Conservation (phyloP, 2,329 filamentous ascomycete species). For the Didymella pomorum region DNA sequence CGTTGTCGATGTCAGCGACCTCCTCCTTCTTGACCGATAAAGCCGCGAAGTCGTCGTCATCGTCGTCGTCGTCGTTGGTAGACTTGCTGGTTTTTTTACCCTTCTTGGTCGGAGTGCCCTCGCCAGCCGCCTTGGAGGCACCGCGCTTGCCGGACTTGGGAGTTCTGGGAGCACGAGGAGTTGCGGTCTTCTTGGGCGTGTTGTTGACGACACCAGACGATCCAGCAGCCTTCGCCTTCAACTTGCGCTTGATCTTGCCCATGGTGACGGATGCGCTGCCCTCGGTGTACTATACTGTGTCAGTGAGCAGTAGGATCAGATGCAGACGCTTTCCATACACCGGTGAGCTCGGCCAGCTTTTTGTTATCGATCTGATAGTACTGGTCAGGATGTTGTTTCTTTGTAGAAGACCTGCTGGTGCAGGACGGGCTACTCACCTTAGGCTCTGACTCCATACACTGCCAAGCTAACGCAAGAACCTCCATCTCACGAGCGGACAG, state of each 20-base stretch:
- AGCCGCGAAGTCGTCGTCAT: slow-evolving; percentile 26
- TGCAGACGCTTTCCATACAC: not conserved
- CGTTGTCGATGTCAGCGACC: not conserved
- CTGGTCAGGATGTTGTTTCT: not conserved
- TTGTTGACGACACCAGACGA: not conserved
- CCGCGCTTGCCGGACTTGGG: slow-evolving; percentile 29
- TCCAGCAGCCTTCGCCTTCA: slow-evolving; percentile 29
- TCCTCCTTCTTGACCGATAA: slow-evolving; percentile 34
- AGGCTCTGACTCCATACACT: slow-evolving; percentile 45
- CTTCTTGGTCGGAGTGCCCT: slow-evolving; percentile 28
- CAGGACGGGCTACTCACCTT: slow-evolving; percentile 32
- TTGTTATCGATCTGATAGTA: slow-evolving; percentile 21
- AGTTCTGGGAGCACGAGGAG: not conserved
- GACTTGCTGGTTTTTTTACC: slow-evolving; percentile 7
- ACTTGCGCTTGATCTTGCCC: slow-evolving; percentile 45
- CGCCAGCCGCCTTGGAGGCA: slow-evolving; percentile 10
- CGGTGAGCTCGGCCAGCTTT: slow-evolving; percentile 28
- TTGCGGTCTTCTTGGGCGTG: slow-evolving; percentile 34
- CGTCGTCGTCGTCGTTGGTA: slow-evolving; percentile 15
- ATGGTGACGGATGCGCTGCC: slow-evolving; percentile 40
- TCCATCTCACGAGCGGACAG: slow-evolving; percentile 42
- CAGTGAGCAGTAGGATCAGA: slow-evolving; percentile 8
- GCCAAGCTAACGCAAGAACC: slow-evolving; percentile 45
- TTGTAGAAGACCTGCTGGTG: not conserved
- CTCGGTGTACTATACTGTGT: slow-evolving; percentile 34